Conservation (phyloP, 768 basidiomycete species). For the Amyloporia xantha region DNA sequence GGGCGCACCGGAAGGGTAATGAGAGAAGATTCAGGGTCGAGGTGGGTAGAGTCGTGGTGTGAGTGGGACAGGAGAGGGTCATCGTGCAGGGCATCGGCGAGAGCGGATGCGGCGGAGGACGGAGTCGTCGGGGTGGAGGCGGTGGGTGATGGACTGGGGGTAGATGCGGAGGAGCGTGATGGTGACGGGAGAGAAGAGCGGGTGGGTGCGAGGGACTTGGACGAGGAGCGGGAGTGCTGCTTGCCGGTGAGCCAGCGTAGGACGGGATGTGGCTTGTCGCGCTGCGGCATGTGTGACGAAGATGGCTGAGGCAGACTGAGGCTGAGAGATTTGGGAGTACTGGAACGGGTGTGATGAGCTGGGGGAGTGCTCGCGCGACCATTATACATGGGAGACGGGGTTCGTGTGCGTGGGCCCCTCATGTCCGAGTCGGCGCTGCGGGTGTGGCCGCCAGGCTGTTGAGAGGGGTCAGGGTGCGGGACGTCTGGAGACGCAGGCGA, state of each 20-base stretch:
- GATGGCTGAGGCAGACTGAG: background rate
- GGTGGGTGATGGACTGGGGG: conserved; percentile 9
- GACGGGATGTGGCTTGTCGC: conserved; percentile 21
- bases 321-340: background rate
- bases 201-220: conserved; percentile 5
- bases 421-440: background rate
- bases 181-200: conserved; percentile 14
- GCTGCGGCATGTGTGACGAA: background rate
- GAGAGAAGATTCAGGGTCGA: background rate
- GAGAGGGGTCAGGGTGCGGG: background rate
- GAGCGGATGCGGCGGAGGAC: conserved; percentile 29
- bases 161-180: conserved; percentile 11
- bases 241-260: conserved; percentile 41
- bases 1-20: conserved; percentile 21
- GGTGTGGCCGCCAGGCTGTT: background rate
- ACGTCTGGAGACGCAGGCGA: background rate
- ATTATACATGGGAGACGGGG: background rate
- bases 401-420: background rate
- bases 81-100: conserved; percentile 25
- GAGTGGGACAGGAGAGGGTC: conserved; percentile 16
- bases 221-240: conserved; percentile 16
- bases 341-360: too few relatives aligned
- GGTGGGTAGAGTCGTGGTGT: background rate
- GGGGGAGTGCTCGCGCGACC: background rate
- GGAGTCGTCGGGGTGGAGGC: conserved; percentile 17